Base-by-base conservation (phyloP, 108 stramenopile species). In the Skeletonema costatum region DNA sequence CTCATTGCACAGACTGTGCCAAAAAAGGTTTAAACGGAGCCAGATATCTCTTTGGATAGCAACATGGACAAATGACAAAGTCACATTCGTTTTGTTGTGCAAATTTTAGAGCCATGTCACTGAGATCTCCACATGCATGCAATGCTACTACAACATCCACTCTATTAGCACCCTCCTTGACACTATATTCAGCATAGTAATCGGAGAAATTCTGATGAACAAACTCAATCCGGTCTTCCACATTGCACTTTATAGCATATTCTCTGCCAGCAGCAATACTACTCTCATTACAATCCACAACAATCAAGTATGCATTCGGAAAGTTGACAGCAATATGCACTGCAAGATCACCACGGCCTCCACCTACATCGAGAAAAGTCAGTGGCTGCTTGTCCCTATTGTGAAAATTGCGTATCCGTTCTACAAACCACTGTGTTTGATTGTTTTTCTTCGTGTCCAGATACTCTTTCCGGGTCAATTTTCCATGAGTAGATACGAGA, bases 81-180 rank as follows among this genome's bases (percentile, higher is more conserved):
- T 68, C 68, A n/a, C 83, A 83, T 11, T 75, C 46, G 44, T 84
- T 80, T 10, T 66, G 25, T 19, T 75, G 33, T 25, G 89, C 89
- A 67, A 86, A 87, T 9, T 46, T 60, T 48, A 90, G 32, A 17
- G 89, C 89, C 75, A 86, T 46, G 66, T 90, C 89, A 11, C 86
- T 83, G 60, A 90, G 78, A 64, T 87, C 81, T 48, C 89, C 89
- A 64, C 89, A 90, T 25, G 89, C 89, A 85, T 90, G 89, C 50
- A 87, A 68, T 19, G 72, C 75, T 21, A 87, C 87, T 7, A 90
- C 80, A 25, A 86, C 74, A 72, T 90, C 89, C 14, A 87, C 61
- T 8, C 32, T 68, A 42, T 82, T 66, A 44, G 68, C 66, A 39
- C 75, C 77, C 70, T 83, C 85, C 5, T 80, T 83, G 68, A 80